phyloP scores from a whole-genome alignment of 75 land plant species.

The Ceratopteris richardii region DNA sequence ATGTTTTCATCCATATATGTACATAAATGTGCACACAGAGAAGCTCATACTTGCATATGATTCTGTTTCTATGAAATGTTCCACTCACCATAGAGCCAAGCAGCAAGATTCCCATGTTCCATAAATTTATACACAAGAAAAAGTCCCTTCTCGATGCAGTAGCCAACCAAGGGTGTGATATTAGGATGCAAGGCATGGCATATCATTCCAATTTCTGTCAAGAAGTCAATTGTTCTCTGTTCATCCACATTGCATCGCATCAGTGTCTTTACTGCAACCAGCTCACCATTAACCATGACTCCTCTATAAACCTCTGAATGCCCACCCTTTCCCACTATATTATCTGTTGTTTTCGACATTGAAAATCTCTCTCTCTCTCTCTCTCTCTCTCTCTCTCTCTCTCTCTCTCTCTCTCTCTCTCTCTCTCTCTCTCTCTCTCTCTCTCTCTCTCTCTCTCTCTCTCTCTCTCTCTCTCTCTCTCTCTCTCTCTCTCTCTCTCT shows the following conservation, averaged over 20 bases:
- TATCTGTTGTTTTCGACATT: conserved; percentile 5
- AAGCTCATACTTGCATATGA: too few species aligned
- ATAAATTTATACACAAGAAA: conserved; percentile 61
- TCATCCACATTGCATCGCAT: conserved; percentile 43
- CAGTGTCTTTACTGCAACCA: conserved; percentile 81
- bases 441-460: too few species aligned
- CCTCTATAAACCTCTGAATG: conserved; percentile 85
- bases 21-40: too few species aligned
- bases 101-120: conserved; percentile 71
- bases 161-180: conserved; percentile 63
- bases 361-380: too few species aligned
- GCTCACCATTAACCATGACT: conserved; percentile 43
- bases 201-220: conserved; percentile 82
- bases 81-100: conserved; percentile 62
- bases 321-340: conserved; percentile 83
- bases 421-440: too few species aligned
- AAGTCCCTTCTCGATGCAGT: conserved; percentile 60
- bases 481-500: too few species aligned
- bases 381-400: too few species aligned
- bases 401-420: too few species aligned
- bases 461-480: too few species aligned
- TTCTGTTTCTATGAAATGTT: too few species aligned
- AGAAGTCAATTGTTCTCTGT: conserved; percentile 44
- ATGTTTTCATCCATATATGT: too few species aligned
- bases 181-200: conserved; percentile 79